Evolutionary conservation across 169 alveolate genomes (phyloP).

Genomic region (Plasmodium inui): DNA sequence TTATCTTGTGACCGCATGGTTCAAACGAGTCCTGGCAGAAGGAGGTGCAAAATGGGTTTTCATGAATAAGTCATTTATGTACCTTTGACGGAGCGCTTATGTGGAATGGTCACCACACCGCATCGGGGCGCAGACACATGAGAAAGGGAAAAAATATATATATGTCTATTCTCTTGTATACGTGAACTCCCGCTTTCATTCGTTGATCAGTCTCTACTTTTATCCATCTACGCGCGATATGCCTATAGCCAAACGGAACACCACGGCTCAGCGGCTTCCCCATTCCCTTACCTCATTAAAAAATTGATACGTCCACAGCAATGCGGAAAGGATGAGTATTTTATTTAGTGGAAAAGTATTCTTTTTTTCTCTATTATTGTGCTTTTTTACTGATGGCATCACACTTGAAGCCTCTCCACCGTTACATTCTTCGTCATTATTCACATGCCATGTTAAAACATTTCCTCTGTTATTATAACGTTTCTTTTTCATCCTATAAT

Average conservation of each 20-base stretch:
- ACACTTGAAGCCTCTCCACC: constrained; percentile 2
- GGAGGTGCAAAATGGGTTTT: neutral
- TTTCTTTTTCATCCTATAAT: constrained; percentile 9
- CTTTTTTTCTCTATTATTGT: neutral
- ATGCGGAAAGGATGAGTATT: neutral
- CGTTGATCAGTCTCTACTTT: neutral
- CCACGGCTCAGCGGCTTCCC: neutral
- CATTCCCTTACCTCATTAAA: neutral
- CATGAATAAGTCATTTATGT: neutral
- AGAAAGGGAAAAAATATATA: neutral
- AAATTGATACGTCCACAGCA: neutral
- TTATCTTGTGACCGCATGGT: neutral
- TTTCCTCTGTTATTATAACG: neutral
- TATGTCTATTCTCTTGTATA: neutral
- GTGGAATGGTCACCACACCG: neutral
- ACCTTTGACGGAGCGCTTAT: neutral
- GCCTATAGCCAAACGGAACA: neutral
- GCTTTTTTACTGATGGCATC: neutral
- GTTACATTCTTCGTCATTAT: neutral
- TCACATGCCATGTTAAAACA: neutral
- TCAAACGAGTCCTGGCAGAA: neutral
- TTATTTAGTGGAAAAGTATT: neutral
- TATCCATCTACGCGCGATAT: neutral
- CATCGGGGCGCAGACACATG: neutral
- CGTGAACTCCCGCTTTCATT: neutral